Base-by-base conservation (phyloP, 345 rosid species). In the Adansonia digitata region DNA sequence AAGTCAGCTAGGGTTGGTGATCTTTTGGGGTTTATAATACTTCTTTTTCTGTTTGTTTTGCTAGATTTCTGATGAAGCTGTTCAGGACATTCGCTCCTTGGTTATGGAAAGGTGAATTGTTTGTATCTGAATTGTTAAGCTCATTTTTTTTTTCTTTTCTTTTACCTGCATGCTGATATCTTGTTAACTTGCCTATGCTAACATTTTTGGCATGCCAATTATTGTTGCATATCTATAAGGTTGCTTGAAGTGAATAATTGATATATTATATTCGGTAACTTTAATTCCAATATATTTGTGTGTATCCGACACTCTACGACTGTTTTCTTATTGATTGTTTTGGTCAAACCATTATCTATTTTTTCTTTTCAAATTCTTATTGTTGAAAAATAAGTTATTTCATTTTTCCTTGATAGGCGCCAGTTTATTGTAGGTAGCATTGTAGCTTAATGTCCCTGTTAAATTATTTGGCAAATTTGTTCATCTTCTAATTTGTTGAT, bases 21-120 rank as follows among this genome's bases (percentile, higher is more conserved):
- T 59, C 27, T 22, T 51, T 66, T 37, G 62, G 29, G 27, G 53
- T 57, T 78, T 60, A 26, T 53, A 35, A 75, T 66, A 37, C 35
- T 52, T 73, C 56, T 72, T 39, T 68, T 73, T 55, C 77, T 75
- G 74, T 27, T 77, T 74, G 75, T 42, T 77, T 42, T 77, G 73
- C 77, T 83, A 95, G 99, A 87, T 95, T 65, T 92, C 98, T 74
- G 88, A 93, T 74, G 97, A 89, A 85, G 99, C 99, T 84, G 87
- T 89, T 73, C 82, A 76, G 74, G 92, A 85, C 75, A 89, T 95
- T 77, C 91, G 82, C 77, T 81, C 91, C 53, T 83, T 91, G 81
- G 75, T 90, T 78, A 75, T 24, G 78, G 92, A 90, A 84, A 93
- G 99, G 99, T 90, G 77, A 75, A 59, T 78, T 73, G 60, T 74